A percentile compares a stretch with the other conserved stretches of the same genome.
Evolutionary conservation across 2,329 filamentous ascomycete species (phyloP).

Genomic region (Penicillium sp.): DNA sequence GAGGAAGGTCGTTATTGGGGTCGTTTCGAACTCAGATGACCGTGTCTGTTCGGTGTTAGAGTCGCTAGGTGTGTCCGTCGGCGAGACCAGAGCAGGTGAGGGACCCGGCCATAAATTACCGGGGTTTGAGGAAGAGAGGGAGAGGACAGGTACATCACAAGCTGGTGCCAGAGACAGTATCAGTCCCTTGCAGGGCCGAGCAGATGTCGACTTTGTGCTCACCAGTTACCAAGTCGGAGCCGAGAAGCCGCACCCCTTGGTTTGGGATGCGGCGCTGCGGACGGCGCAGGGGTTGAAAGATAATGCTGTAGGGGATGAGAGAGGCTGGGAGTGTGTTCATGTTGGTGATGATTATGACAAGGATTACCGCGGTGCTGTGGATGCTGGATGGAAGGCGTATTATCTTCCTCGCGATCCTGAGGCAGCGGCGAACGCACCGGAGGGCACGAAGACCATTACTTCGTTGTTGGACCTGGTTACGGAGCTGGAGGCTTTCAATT

Average conservation of each 20-base stretch:
- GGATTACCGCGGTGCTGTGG: slow-evolving; percentile 45
- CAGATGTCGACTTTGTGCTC: slow-evolving; percentile 50
- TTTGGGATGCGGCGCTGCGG: slow-evolving; percentile 46
- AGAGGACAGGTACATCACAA: neutral
- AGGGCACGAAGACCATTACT: slow-evolving; percentile 22
- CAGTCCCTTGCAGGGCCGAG: neutral
- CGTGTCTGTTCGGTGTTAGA: slow-evolving; percentile 46
- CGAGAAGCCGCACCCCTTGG: slow-evolving; percentile 48
- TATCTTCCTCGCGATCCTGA: slow-evolving; percentile 32
- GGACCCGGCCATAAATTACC: slow-evolving; percentile 31
- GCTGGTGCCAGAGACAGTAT: neutral
- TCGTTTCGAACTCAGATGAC: slow-evolving; percentile 55
- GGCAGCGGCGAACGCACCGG: neutral
- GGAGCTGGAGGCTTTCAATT: slow-evolving; percentile 19
- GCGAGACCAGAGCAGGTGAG: slow-evolving; percentile 38
- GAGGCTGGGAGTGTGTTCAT: slow-evolving; percentile 42
- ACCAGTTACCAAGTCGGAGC: slow-evolving; percentile 53
- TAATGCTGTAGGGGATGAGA: slow-evolving; percentile 12
- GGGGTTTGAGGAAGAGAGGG: slow-evolving; percentile 25
- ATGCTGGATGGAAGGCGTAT: slow-evolving; percentile 46
- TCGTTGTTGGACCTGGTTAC: slow-evolving; percentile 33
- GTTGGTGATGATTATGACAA: slow-evolving; percentile 52
- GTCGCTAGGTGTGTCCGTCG: slow-evolving; percentile 45
- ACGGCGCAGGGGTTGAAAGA: slow-evolving; percentile 30
- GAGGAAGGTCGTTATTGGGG: slow-evolving; percentile 41